A percentile compares a stretch with the other conserved stretches of the same genome.
phyloP scores from a whole-genome alignment of 306 rosid species.

The Fagus sylvatica region DNA sequence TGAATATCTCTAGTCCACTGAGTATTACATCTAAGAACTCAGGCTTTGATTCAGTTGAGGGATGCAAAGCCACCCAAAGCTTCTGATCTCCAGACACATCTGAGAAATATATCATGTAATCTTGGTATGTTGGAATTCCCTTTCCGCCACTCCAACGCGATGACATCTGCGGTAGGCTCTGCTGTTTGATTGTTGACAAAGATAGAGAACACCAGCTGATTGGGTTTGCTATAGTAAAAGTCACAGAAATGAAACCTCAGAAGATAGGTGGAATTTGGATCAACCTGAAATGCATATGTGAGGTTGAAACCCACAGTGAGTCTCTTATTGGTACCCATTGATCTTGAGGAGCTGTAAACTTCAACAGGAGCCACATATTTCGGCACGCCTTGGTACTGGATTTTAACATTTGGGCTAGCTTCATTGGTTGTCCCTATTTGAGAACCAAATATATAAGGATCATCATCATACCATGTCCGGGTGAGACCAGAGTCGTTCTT shows the following conservation, averaged over 20 bases:
- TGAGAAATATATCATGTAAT: constrained; percentile 31
- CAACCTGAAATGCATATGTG: constrained; percentile 52
- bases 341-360: constrained; percentile 49
- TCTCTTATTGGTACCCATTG: constrained; percentile 33
- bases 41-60: constrained; percentile 29
- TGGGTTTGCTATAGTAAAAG: constrained; percentile 17
- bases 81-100: constrained; percentile 21
- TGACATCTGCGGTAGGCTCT: constrained; percentile 37
- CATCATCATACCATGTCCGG: constrained; percentile 55
- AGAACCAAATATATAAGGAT: constrained; percentile 45
- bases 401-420: constrained; percentile 21
- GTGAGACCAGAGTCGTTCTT: constrained; percentile 44
- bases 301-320: constrained; percentile 41
- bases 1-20: constrained; percentile 58
- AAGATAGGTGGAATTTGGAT: constrained; percentile 50
- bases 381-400: constrained; percentile 33
- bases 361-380: constrained; percentile 38
- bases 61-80: constrained; percentile 49
- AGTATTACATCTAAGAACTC: constrained; percentile 43
- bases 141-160: constrained; percentile 37
- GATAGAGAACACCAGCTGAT: constrained; percentile 40
- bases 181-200: constrained; percentile 52
- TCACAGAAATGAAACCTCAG: constrained; percentile 54
- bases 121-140: constrained; percentile 43
- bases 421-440: constrained; percentile 32